phyloP scores from a whole-genome alignment of 352 stramenopile genomes.

The Phytophthora macrochlamydospora region DNA sequence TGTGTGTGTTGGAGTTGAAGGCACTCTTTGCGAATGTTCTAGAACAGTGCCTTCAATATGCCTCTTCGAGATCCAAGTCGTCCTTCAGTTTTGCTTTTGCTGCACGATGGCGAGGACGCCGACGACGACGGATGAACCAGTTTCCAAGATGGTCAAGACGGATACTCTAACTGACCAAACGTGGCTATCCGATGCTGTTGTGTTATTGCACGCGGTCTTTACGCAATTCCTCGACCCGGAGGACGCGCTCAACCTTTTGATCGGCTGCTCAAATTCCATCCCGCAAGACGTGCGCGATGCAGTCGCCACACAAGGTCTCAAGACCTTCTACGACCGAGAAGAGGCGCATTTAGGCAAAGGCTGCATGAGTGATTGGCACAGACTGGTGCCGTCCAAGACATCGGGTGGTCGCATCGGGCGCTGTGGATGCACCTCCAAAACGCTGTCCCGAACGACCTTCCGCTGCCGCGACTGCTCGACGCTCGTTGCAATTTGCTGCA shows the following conservation, averaged over 20 bases:
- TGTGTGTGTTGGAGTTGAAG: neutral
- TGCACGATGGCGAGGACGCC: neutral
- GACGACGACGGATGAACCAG: neutral
- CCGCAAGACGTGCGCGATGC: conserved; percentile 28
- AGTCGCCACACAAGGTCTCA: conserved; percentile 28
- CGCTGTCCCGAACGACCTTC: conserved; percentile 5
- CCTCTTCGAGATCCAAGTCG: neutral
- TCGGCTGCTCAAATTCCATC: conserved; percentile 14
- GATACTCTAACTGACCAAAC: neutral
- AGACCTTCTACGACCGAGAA: conserved; percentile 23
- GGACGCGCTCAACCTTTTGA: conserved; percentile 24
- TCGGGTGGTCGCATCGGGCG: conserved; percentile 3
- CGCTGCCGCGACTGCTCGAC: conserved; percentile 20
- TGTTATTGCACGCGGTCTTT: conserved; percentile 18
- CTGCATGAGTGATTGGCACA: conserved; percentile 26
- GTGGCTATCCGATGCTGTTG: conserved; percentile 21
- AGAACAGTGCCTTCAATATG: neutral
- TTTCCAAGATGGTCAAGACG: conserved; percentile 2
- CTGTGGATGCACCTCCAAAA: conserved; percentile 7
- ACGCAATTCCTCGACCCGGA: conserved; percentile 27
- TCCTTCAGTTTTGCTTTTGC: neutral
- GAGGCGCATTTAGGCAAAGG: conserved; percentile 25
- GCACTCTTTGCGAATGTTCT: neutral
- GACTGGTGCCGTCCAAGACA: conserved; percentile 16
- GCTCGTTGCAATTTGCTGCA: conserved; percentile 28